A percentile compares a stretch with the other conserved stretches of the same genome.
Conservation (phyloP, 495 filamentous ascomycete species). For the Penicillium subrubescens region DNA sequence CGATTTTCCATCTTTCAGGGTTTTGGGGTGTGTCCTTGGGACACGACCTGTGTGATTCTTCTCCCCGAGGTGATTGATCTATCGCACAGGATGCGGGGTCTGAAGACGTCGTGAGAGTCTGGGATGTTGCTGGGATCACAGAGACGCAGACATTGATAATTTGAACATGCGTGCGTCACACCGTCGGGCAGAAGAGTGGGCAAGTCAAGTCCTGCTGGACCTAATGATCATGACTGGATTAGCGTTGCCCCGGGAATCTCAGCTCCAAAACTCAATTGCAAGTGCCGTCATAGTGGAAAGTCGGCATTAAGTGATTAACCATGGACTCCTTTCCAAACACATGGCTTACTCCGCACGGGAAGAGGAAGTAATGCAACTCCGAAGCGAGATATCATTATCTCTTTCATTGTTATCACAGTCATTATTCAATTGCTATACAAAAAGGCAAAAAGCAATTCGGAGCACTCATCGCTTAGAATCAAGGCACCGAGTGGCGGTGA, state of each 20-base stretch:
- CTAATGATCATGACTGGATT: background rate
- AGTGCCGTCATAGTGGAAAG: background rate
- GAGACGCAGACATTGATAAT: too few species aligned
- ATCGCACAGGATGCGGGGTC: background rate
- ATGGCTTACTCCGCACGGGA: background rate
- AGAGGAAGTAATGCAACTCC: background rate
- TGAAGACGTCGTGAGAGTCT: background rate
- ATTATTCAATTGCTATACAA: background rate
- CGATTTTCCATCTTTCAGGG: background rate
- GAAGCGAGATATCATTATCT: background rate
- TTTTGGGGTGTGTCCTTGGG: background rate
- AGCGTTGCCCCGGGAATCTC: background rate
- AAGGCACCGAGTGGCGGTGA: slow-evolving; percentile 11
- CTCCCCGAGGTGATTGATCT: background rate
- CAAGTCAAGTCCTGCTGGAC: too few species aligned
- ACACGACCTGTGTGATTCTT: background rate
- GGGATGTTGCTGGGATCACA: background rate
- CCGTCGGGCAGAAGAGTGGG: background rate
- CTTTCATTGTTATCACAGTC: too few species aligned
- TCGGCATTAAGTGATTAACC: background rate
- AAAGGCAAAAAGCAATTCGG: background rate
- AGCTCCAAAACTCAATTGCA: slow-evolving; percentile 4
- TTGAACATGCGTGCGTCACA: background rate
- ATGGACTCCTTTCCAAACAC: background rate
- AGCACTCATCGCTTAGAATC: background rate